These are phyloP conservation scores for Kwoniella dendrophila DNA, from an alignment of 768 basidiomycete species.

Conservation along the genomic window DNA sequence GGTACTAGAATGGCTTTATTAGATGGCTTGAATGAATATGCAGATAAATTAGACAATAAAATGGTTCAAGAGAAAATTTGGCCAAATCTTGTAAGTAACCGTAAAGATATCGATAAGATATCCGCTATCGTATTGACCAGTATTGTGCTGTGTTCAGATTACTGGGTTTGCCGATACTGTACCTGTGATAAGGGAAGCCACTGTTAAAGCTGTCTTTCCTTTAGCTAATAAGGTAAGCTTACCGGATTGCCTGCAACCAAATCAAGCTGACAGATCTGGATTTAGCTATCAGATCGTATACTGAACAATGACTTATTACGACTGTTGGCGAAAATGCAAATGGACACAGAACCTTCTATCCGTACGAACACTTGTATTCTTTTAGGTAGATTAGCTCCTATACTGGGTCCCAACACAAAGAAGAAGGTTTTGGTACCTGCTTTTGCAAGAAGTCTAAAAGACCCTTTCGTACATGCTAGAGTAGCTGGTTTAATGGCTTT, in stretches of 20 bases:
- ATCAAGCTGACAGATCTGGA: not conserved
- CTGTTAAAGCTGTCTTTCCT: slow-evolving; percentile 80
- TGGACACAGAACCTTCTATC: slow-evolving; percentile 89
- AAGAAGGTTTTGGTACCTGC: slow-evolving; percentile 96
- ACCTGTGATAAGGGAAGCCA: slow-evolving; percentile 89
- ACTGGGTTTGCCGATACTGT: slow-evolving; percentile 95
- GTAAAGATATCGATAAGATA: too few relatives aligned
- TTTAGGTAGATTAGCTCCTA: slow-evolving; percentile 83
- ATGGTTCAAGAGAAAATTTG: slow-evolving; percentile 84
- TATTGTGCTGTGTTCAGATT: slow-evolving; percentile 63
- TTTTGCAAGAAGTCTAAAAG: slow-evolving; percentile 84
- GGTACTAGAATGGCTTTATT: slow-evolving; percentile 92
- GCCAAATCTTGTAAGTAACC: slow-evolving; percentile 75
- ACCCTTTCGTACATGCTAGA: slow-evolving; percentile 86
- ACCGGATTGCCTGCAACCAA: not conserved
- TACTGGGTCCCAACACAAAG: slow-evolving; percentile 82
- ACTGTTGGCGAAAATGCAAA: slow-evolving; percentile 87
- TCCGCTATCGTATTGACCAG: not conserved
- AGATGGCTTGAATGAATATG: slow-evolving; percentile 79
- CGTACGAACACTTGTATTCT: slow-evolving; percentile 97
- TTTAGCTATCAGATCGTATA: slow-evolving; percentile 83
- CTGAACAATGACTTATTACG: slow-evolving; percentile 96
- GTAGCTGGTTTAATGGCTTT: slow-evolving; percentile 94
- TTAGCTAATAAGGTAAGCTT: slow-evolving; percentile 75
- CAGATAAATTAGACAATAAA: slow-evolving; percentile 82